Evolutionary conservation across 192 early-diverging fungal species (phyloP).

Genomic region (Coemansia nantahalensis): DNA sequence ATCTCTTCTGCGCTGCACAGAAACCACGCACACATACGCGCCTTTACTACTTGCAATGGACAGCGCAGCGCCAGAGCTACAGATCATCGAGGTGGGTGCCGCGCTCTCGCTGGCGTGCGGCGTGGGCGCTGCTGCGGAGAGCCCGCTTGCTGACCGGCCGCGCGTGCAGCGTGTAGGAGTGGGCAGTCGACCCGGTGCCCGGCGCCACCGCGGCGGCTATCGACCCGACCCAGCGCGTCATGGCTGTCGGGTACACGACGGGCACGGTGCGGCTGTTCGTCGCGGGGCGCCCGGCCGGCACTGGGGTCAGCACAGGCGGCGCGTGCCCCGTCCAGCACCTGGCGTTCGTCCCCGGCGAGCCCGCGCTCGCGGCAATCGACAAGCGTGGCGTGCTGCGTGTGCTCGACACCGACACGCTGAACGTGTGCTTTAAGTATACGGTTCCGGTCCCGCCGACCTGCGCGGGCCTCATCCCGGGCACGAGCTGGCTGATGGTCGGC

Average conservation of each 20-base stretch:
- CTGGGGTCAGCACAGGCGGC: slow-evolving; percentile 3
- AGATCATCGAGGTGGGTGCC: slow-evolving; percentile 20
- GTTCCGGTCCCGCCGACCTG: slow-evolving; percentile 35
- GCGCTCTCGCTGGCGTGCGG: no score
- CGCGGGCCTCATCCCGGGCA: slow-evolving; percentile 25
- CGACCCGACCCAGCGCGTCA: slow-evolving; percentile 30
- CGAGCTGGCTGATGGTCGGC: slow-evolving; percentile 41
- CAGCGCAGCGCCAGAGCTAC: no score
- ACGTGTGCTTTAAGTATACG: slow-evolving; percentile 25
- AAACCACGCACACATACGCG: no score
- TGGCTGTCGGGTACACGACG: slow-evolving; percentile 28
- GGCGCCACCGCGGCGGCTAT: slow-evolving; percentile 30
- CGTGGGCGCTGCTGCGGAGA: no score
- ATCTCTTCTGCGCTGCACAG: no score
- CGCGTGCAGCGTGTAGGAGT: slow-evolving; percentile 10
- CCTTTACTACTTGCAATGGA: no score
- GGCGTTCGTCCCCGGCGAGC: slow-evolving; percentile 14
- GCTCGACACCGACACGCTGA: slow-evolving; percentile 29
- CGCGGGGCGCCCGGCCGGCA: slow-evolving; percentile 5
- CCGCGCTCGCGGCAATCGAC: slow-evolving; percentile 27
- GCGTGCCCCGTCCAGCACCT: slow-evolving; percentile 14
- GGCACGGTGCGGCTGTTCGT: slow-evolving; percentile 26
- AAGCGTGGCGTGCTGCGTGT: slow-evolving; percentile 22
- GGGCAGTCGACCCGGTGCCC: slow-evolving; percentile 17
- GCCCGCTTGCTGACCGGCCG: background rate